Evolutionary conservation across 345 rosid genomes (phyloP).

Genomic region (Eucalyptus marginata): DNA sequence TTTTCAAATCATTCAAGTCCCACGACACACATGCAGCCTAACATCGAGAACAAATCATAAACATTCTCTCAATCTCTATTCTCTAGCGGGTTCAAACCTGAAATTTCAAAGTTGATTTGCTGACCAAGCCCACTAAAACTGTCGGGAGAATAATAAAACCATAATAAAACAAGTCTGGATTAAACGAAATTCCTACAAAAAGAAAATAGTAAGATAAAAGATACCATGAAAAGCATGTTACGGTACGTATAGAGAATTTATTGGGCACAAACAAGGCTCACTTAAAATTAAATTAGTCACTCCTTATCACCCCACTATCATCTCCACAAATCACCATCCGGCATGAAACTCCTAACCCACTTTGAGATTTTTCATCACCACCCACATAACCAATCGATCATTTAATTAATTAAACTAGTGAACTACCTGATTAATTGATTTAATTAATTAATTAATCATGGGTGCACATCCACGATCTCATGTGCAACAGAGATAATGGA

Average conservation of each 20-base stretch:
- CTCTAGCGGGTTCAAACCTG: background rate
- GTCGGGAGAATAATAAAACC: background rate
- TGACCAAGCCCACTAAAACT: background rate
- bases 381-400: background rate
- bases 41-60: background rate
- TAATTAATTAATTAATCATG: background rate
- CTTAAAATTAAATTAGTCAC: background rate
- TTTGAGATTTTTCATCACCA: background rate
- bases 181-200: background rate
- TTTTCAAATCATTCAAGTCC: background rate
- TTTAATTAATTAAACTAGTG: background rate
- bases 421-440: background rate
- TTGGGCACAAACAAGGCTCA: background rate
- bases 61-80: background rate
- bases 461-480: background rate
- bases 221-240: background rate
- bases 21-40: background rate
- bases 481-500: constrained; percentile 6
- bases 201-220: background rate
- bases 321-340: background rate
- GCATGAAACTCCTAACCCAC: background rate
- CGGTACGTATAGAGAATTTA: background rate
- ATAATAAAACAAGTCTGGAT: background rate
- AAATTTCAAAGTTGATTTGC: background rate
- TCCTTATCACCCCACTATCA: background rate